Evolutionary conservation across 306 rosid species (phyloP), one percentile per base, ranked within the genome.

Genomic region (Spatholobus suberectus): DNA sequence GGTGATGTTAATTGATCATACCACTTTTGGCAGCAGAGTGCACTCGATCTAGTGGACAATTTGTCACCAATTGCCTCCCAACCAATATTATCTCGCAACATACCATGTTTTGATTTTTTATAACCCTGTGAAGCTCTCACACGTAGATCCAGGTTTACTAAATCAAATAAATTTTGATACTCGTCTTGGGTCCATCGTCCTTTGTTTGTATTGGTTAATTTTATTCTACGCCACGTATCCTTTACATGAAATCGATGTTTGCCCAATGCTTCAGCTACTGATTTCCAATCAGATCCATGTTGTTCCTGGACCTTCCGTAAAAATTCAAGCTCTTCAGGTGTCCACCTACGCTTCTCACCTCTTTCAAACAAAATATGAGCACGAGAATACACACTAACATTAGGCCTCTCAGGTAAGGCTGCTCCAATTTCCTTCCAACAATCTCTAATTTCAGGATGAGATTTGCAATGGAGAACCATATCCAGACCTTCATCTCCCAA

Each of bases 151-250:
- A n/a, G 21, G 86, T 93, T 95, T 51, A 93, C 97, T 61, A 93
- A 85, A 87, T 95, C 86, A 79, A 91, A 95, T 63, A 95, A 87
- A 2, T 23, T 85, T 79, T 93, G 92, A 73, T 90, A 91, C 85
- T 95, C 97, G 18, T 89, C 94, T 76, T 95, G 98, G 35, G 85
- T 24, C 94, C 95, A 93, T 1, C 0, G 51, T 17, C 97, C 97
- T 83, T 3, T 77, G 10, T 80, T 93, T 55, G 0, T 0, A 58
- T 85, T 78, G 4, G 55, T 17, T n/a, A 68, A 72, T 82, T 79
- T 95, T 78, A 88, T 75, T 84, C 94, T 88, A 4, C 98, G 90
- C 89, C 90, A 95, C 8, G 89, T 32, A 88, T 95, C 97, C 83
- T 93, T 95, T 58, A 89, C 90, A 66, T 95, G 97, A 70, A 76